These are phyloP conservation scores for Panus rudis DNA, from an alignment of 768 basidiomycete genomes.

Conservation along the genomic window DNA sequence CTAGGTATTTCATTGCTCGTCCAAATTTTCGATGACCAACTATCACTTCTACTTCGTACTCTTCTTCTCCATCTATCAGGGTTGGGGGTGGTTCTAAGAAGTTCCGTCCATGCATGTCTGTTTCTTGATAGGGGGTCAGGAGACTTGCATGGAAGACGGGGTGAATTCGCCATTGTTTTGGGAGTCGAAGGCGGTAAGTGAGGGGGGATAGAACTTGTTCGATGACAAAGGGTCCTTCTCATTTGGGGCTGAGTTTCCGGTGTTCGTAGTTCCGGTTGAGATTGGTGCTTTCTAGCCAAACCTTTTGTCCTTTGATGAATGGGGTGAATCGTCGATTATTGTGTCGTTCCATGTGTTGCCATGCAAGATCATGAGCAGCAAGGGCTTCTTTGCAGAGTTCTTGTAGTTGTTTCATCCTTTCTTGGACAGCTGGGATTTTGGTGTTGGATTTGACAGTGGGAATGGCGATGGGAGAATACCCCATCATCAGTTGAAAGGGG, in stretches of 20 bases:
- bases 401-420: too few species aligned
- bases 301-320: slow-evolving; percentile 3
- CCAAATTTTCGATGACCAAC: not conserved
- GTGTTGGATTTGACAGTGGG: too few species aligned
- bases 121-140: slow-evolving; percentile 7
- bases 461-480: too few species aligned
- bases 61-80: slow-evolving; percentile 8
- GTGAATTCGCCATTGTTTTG: slow-evolving; percentile 8
- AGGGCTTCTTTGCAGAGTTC: too few species aligned
- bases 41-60: slow-evolving; percentile 8
- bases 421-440: too few species aligned
- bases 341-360: too few species aligned
- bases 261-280: not conserved
- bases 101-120: slow-evolving; percentile 2
- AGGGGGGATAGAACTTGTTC: slow-evolving; percentile 1
- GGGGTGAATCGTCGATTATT: too few species aligned
- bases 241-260: slow-evolving; percentile 7
- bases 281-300: slow-evolving; percentile 9
- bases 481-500: too few species aligned
- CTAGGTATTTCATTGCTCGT: slow-evolving; percentile 1
- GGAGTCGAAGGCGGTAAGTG: slow-evolving; percentile 6
- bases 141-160: slow-evolving; percentile 6
- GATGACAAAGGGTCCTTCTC: slow-evolving; percentile 10
- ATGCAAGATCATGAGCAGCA: too few species aligned
- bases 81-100: slow-evolving; percentile 1